A percentile compares a stretch with the other conserved stretches of the same genome.
Evolutionary conservation across 345 rosid genomes (phyloP).

Genomic region (Citrus glauca): DNA sequence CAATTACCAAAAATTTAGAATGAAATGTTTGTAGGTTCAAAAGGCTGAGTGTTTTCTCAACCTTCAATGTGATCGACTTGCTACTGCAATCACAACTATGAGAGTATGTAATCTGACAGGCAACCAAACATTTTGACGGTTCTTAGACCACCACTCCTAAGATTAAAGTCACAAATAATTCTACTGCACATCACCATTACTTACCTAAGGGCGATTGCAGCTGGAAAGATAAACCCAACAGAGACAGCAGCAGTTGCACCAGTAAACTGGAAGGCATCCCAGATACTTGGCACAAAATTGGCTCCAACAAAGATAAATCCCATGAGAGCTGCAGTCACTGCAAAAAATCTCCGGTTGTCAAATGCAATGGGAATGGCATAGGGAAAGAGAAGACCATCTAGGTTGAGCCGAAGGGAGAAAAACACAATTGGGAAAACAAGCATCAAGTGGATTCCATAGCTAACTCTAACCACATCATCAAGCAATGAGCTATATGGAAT

Average conservation of each 20-base stretch:
- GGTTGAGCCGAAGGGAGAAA: conserved; percentile 61
- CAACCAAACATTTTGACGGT: background rate
- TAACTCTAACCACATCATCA: conserved; percentile 53
- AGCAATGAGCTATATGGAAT: conserved; percentile 55
- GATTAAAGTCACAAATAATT: background rate
- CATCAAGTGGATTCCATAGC: conserved; percentile 73
- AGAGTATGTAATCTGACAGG: background rate
- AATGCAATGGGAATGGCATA: conserved; percentile 45
- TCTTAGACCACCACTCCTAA: background rate
- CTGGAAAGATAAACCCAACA: conserved; percentile 64
- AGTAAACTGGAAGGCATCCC: conserved; percentile 73
- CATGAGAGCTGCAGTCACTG: conserved; percentile 44
- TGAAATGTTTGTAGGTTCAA: background rate
- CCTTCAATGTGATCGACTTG: background rate
- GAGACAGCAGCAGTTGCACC: conserved; percentile 61
- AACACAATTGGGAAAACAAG: conserved; percentile 69
- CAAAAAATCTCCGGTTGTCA: conserved; percentile 50
- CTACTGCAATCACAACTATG: background rate
- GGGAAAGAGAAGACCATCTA: conserved; percentile 64
- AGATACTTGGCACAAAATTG: conserved; percentile 58
- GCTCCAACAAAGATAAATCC: conserved; percentile 53
- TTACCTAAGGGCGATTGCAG: conserved; percentile 52
- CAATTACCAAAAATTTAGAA: background rate
- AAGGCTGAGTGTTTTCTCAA: background rate
- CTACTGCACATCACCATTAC: conserved; percentile 3